phyloP scores from a whole-genome alignment of 345 rosid genomes.

The Erysimum cheiranthoides region DNA sequence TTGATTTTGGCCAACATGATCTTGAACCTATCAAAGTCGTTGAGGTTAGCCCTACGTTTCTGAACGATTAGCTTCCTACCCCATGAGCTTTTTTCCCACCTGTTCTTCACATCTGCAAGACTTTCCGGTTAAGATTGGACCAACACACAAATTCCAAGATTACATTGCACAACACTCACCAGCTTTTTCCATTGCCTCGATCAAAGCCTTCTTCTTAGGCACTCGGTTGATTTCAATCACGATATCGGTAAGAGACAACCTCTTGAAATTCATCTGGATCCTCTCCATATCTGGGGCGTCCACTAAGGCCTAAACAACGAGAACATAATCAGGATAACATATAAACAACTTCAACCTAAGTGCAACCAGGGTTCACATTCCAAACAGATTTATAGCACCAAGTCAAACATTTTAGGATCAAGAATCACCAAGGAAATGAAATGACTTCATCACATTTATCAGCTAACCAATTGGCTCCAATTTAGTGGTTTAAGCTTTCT shows the following conservation, averaged over 20 bases:
- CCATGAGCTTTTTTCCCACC: slow-evolving; percentile 86
- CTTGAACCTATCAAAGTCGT: slow-evolving; percentile 86
- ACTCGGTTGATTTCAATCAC: slow-evolving; percentile 79
- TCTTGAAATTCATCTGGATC: slow-evolving; percentile 92
- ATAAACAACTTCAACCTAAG: not conserved
- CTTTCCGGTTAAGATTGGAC: not conserved
- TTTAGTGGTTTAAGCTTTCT: not conserved
- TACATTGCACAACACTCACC: slow-evolving; percentile 51
- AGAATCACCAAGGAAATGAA: not conserved
- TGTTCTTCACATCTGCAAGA: slow-evolving; percentile 71
- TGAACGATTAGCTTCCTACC: slow-evolving; percentile 81
- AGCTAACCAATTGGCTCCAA: not conserved
- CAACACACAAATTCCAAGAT: not conserved
- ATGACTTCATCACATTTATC: too few relatives aligned
- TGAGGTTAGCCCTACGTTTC: slow-evolving; percentile 71
- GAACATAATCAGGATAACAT: not conserved
- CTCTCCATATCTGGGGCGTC: slow-evolving; percentile 97
- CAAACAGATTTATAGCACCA: not conserved
- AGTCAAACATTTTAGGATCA: not conserved
- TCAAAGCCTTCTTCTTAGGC: slow-evolving; percentile 80
- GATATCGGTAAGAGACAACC: slow-evolving; percentile 86
- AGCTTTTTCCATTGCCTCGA: slow-evolving; percentile 94
- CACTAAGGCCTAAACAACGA: slow-evolving; percentile 69
- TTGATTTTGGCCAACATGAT: slow-evolving; percentile 82
- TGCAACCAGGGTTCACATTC: not conserved